Evolutionary conservation across 129 eudicot genomes (phyloP), one percentile per base, ranked within the genome.

Genomic region (Dittrichia graveolens): DNA sequence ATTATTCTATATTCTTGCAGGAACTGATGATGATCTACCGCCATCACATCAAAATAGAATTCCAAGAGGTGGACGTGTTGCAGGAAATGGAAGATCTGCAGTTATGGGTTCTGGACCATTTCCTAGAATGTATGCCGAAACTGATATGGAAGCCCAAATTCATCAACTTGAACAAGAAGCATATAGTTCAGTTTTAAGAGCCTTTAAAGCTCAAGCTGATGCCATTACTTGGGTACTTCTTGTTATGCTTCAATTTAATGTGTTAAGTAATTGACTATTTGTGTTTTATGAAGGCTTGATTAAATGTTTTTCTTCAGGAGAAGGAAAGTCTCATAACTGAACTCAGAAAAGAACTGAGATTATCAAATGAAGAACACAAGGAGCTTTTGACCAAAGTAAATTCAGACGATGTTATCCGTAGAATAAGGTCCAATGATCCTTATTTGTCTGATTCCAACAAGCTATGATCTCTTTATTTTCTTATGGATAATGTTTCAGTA

Each of bases 11-110:
- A 72, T 46, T 12, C 38, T 79, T 83, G 77, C 81, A 87, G 96
- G 98, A 57, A 89, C 96, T 24, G 98, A 92, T 84, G 96, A 93
- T 78, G 98, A 87, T 84, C 83, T 87, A 46, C 96, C 96, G 10
- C 98, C 96, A 7, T 80, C 96, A 37, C 98, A 87, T 79, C 95
- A 85, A 74, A 89, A 82, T 74, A 89, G 98, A 85, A 74, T 87
- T 45, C 82, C 88, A 40, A 83, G 96, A 87, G 96, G 95, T 39
- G 90, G 88, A 2, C 96, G 83, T 65, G 82, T 90, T 61, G 69
- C 93, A 19, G 97, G 95, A 13, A 90, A 90, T 73, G 98, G 97
- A 70, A 91, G 97, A 76, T 52, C 92, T 65, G 76, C 87, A 4
- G 85, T 78, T 83, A 74, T 86, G 76, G 89, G 85, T 41, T 65